These are phyloP conservation scores for Claviceps arundinis DNA, from an alignment of 2,329 filamentous ascomycete species.

Conservation along the genomic window DNA sequence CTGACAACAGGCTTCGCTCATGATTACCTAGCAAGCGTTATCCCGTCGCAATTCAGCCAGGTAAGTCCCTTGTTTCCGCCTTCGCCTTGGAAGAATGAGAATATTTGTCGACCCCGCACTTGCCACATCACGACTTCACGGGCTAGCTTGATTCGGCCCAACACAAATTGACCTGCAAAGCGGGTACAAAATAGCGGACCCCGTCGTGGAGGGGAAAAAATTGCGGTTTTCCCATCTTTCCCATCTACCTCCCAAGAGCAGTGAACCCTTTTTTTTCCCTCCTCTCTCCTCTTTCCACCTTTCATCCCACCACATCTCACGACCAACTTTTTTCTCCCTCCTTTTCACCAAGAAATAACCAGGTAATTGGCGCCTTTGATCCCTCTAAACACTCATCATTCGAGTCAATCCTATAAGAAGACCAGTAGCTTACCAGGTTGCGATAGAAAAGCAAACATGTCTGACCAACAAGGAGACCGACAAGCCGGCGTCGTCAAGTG, in stretches of 20 bases:
- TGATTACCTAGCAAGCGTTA: too few species aligned
- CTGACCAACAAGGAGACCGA: constrained; percentile 8
- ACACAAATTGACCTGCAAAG: not conserved
- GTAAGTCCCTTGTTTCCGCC: not conserved
- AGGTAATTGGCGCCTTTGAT: not conserved
- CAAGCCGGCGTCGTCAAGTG: constrained; percentile 8
- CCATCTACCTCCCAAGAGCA: not conserved
- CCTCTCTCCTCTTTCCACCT: not conserved
- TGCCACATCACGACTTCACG: constrained; percentile 1
- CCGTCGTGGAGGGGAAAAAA: not conserved
- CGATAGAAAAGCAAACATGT: constrained; percentile 5
- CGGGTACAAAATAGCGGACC: constrained; percentile 3
- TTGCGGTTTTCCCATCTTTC: not conserved
- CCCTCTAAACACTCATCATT: too few species aligned
- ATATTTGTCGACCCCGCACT: constrained; percentile 1
- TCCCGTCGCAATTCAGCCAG: not conserved
- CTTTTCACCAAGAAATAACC: not conserved
- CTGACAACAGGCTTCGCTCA: not conserved
- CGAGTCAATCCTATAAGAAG: too few species aligned
- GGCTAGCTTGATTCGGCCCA: constrained; percentile 2
- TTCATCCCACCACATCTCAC: not conserved
- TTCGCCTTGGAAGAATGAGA: not conserved
- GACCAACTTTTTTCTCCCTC: not conserved
- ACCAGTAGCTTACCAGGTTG: not conserved
- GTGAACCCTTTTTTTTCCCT: not conserved